A percentile compares a stretch with the other conserved stretches of the same genome.
Conservation (phyloP, 208 protist species). For the Trypanosoma cruzi region DNA sequence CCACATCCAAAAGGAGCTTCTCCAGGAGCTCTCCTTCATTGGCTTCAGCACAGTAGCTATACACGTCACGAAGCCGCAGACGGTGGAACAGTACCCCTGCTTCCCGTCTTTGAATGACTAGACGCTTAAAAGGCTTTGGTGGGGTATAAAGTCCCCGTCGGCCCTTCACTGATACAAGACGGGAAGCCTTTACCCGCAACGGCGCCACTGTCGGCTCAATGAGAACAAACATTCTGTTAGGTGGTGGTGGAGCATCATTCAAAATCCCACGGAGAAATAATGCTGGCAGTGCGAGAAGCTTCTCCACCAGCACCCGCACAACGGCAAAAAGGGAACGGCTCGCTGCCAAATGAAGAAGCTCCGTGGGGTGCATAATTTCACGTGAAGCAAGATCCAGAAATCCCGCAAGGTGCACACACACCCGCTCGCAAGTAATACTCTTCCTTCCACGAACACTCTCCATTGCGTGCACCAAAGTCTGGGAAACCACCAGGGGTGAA, state of each 20-base stretch:
- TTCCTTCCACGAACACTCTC: constrained; percentile 27
- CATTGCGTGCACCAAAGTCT: constrained; percentile 39
- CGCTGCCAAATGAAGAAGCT: constrained; percentile 71
- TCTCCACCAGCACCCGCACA: constrained; percentile 39
- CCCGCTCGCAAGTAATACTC: constrained; percentile 11
- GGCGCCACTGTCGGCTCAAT: constrained; percentile 53
- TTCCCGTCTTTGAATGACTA: constrained; percentile 30
- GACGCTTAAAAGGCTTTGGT: constrained; percentile 51
- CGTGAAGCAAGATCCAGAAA: constrained; percentile 12
- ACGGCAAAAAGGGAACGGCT: constrained; percentile 49
- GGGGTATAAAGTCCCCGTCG: constrained; percentile 39
- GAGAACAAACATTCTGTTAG: constrained; percentile 27
- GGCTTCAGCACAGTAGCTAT: constrained; percentile 70
- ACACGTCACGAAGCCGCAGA: constrained; percentile 59
- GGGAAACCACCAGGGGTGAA: constrained; percentile 37
- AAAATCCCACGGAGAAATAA: constrained; percentile 42
- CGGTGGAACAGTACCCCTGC: constrained; percentile 48
- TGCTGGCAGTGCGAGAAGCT: constrained; percentile 38
- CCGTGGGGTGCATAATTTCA: constrained; percentile 49
- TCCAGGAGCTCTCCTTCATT: constrained; percentile 42
- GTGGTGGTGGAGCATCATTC: constrained; percentile 40
- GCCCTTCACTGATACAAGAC: constrained; percentile 37
- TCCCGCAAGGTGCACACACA: constrained; percentile 17
- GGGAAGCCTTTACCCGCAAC: constrained; percentile 23
- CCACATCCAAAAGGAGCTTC: constrained; percentile 42